These are phyloP conservation scores for Cladosporium velox DNA, from an alignment of 2,329 filamentous ascomycete species.

Conservation along the genomic window DNA sequence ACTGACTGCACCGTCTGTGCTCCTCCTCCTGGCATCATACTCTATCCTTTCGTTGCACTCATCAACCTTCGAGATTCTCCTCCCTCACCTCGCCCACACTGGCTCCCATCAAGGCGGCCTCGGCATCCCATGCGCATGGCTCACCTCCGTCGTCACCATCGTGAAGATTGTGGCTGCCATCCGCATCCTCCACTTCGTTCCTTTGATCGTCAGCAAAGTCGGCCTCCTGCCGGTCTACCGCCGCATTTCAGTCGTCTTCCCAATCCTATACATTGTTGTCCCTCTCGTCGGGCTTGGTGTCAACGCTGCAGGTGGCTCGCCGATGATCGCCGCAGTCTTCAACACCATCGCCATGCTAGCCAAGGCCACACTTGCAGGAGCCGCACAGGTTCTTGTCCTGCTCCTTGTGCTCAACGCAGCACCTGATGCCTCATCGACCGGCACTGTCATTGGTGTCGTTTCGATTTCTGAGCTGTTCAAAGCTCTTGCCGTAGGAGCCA, in stretches of 20 bases:
- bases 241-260: conserved; percentile 43
- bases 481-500: conserved; percentile 49
- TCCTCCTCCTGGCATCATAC: conserved; percentile 51
- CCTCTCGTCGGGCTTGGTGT: conserved; percentile 43
- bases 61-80: conserved; percentile 53
- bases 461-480: conserved; percentile 50
- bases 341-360: conserved; percentile 45
- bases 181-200: conserved; percentile 42
- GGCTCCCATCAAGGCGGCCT: conserved; percentile 48
- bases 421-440: conserved; percentile 50
- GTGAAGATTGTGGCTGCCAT: conserved; percentile 46
- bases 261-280: conserved; percentile 43
- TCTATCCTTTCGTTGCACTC: conserved; percentile 59
- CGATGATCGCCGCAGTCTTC: conserved; percentile 40
- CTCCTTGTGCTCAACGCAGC: conserved; percentile 52
- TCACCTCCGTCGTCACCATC: conserved; percentile 45
- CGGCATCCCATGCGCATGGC: conserved; percentile 49
- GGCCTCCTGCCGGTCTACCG: conserved; percentile 49
- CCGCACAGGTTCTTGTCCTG: conserved; percentile 46
- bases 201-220: conserved; percentile 40
- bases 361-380: conserved; percentile 46
- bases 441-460: conserved; percentile 52
- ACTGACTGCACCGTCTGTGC: conserved; percentile 48
- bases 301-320: conserved; percentile 33
- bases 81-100: conserved; percentile 51